phyloP scores from a whole-genome alignment of 1,284 basidiomycete genomes.

The Tetrapyrgos nigripes region DNA sequence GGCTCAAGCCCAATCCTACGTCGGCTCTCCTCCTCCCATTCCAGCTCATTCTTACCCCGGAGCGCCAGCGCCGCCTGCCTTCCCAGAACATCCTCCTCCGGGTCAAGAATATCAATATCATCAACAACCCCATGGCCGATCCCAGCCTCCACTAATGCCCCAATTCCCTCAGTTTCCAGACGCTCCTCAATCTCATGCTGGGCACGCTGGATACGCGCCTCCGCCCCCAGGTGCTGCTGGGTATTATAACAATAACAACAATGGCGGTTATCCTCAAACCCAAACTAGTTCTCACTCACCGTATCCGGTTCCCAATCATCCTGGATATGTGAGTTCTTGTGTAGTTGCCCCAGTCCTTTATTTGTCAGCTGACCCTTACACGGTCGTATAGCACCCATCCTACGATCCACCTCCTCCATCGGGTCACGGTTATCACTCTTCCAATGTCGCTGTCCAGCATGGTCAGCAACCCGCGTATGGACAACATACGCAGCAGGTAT shows the following conservation, averaged over 20 bases:
- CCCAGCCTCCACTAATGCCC: neutral
- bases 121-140: no score
- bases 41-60: neutral
- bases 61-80: neutral
- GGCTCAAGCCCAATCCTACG: neutral
- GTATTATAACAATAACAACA: no score
- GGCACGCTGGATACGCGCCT: no score
- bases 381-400: neutral
- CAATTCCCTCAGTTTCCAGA: neutral
- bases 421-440: conserved; percentile 15
- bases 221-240: no score
- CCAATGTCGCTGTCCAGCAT: neutral
- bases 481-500: neutral
- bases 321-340: conserved; percentile 1
- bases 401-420: conserved; percentile 3
- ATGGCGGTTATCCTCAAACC: neutral
- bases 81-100: neutral
- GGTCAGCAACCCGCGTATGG: neutral
- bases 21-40: neutral
- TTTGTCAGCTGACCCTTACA: neutral
- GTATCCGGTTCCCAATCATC: neutral
- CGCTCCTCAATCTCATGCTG: no score
- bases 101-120: no score
- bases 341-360: neutral
- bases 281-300: neutral